Base-by-base conservation (phyloP, 1,139 yeast genomes). In the Ashbya aceris region DNA sequence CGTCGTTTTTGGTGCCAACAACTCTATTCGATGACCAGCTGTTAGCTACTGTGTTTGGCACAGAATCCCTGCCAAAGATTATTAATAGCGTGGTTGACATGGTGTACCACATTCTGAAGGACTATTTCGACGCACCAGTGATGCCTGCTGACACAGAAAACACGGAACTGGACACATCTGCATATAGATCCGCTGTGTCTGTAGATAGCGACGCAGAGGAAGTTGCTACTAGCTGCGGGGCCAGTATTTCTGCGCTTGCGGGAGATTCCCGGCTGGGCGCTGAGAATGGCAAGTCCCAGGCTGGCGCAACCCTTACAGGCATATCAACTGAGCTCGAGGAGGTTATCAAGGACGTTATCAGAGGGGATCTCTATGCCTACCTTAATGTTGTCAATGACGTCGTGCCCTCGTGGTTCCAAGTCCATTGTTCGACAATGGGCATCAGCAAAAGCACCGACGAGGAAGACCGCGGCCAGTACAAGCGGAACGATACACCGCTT, bases 341-440 rank as follows among this genome's bases (percentile, higher is more conserved):
- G 4, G 23, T 37, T 9, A 30, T 20, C 14, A 29, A 30, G 23
- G 28, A 30, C 29, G 28, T 41, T 8, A 45, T 49, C 13, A 46
- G 47, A 35, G 49, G 45, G 14, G 53, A 50, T 39, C 27, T 51
- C 13, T 51, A 51, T 32, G 48, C 48, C 10, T 51, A 50, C 29
- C 35, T 51, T n/a, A 43, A 42, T 17, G 47, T 52, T 2, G 52
- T 48, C 1, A 48, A 49, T 26, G 40, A 49, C 2, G 43, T 49
- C n/a, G 45, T 51, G 2, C 54, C 54, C 13, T n/a, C 39, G n/a
- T 41, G 50, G 4, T 51, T 50, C 31, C 43, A 41, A 28, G 35
- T 46, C 12, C 50, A 38, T 38, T 49, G 54, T 40, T 45, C 46
- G 9, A 32, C 42, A 42, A 40, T 32, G 49, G 50, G 8, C 31